Percentiles rank a stretch among this genome's conserved stretches.
phyloP scores from a whole-genome alignment of 306 rosid genomes.

The Rosa rugosa region DNA sequence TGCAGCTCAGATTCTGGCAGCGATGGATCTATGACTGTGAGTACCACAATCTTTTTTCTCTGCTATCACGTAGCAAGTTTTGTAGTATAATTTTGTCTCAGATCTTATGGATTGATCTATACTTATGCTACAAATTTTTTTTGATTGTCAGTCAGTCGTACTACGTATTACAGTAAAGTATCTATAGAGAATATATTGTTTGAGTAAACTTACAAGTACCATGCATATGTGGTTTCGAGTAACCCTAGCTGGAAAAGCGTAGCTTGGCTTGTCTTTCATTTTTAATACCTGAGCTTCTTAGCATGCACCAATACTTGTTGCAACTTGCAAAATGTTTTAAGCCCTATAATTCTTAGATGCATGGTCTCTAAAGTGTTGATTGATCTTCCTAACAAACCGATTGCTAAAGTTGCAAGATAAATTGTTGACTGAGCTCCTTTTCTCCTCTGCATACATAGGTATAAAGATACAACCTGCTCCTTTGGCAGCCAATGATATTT shows the following conservation, averaged over 20 bases:
- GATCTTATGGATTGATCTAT: background rate
- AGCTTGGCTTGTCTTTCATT: background rate
- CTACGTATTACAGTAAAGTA: background rate
- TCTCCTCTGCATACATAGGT: background rate
- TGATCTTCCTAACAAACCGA: background rate
- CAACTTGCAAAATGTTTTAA: background rate
- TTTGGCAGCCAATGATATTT: background rate
- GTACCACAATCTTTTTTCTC: background rate
- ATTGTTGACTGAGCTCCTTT: background rate
- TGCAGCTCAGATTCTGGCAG: background rate
- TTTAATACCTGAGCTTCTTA: background rate
- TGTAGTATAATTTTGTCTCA: background rate
- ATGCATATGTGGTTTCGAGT: background rate
- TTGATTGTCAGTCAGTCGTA: too few relatives aligned
- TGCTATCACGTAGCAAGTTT: background rate
- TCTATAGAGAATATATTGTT: background rate
- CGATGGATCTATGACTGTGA: conserved; percentile 9
- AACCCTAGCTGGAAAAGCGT: background rate
- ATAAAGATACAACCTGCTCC: background rate
- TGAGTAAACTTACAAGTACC: background rate
- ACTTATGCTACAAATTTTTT: too few relatives aligned
- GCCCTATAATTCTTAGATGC: background rate
- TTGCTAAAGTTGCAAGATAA: background rate
- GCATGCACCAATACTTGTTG: background rate
- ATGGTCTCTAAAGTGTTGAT: background rate